A percentile compares a stretch with the other conserved stretches of the same genome.
Evolutionary conservation across 1,284 basidiomycete species (phyloP).

Genomic region (Marasmius sp.): DNA sequence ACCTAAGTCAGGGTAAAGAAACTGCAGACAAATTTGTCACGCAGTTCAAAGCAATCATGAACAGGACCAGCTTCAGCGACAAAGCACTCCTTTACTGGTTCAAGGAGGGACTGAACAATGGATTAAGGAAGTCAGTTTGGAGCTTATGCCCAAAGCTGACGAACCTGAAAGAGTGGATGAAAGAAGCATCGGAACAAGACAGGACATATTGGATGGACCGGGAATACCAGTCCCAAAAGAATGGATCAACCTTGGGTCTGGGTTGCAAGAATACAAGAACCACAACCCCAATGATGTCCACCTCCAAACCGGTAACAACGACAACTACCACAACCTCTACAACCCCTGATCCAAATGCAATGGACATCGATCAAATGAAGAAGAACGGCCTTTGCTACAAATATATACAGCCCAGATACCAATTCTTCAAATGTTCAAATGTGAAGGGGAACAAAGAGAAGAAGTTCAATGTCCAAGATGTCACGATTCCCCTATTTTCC

Average conservation of each 20-base stretch:
- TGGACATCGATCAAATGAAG: neutral
- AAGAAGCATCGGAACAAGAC: neutral
- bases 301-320: too few species aligned
- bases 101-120: neutral
- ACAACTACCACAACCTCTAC: too few species aligned
- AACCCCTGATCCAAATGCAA: neutral
- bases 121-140: neutral
- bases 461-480: neutral
- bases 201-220: neutral
- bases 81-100: neutral
- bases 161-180: neutral
- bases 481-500: too few species aligned
- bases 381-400: neutral
- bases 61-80: neutral
- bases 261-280: neutral
- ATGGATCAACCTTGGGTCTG: too few species aligned
- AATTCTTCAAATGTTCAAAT: neutral
- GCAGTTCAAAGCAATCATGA: neutral
- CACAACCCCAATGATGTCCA: too few species aligned
- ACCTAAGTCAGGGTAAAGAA: neutral
- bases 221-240: neutral
- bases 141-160: neutral
- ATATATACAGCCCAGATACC: neutral
- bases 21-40: neutral
- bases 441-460: neutral